phyloP scores from a whole-genome alignment of 495 filamentous ascomycete species.

The Letharia columbiana region DNA sequence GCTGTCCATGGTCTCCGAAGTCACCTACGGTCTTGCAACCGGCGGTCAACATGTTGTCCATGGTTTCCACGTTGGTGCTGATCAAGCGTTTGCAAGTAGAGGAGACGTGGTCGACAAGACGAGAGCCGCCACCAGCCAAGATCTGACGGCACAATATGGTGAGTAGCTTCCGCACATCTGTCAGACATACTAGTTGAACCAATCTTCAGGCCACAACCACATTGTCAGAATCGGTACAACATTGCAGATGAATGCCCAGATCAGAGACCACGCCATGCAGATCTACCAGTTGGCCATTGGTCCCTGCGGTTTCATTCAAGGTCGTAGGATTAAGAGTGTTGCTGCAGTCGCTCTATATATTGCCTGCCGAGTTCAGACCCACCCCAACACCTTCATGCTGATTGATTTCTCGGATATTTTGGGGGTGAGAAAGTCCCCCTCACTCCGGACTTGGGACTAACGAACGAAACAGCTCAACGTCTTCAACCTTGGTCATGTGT shows the following conservation, averaged over 20 bases:
- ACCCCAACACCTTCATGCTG: conserved; percentile 60
- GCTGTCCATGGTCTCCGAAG: conserved; percentile 80
- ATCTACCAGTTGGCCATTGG: conserved; percentile 71
- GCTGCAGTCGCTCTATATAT: conserved; percentile 81
- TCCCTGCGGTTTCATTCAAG: conserved; percentile 62
- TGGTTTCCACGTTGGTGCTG: conserved; percentile 75
- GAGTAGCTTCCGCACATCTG: not conserved
- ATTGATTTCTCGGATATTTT: conserved; percentile 91
- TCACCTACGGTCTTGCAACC: conserved; percentile 77
- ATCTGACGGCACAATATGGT: conserved; percentile 62
- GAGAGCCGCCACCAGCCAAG: conserved; percentile 51
- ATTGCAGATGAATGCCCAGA: conserved; percentile 48
- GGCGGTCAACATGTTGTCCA: conserved; percentile 85
- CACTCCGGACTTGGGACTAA: conserved; percentile 20
- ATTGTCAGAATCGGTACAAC: conserved; percentile 27
- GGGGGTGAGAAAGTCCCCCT: conserved; percentile 32
- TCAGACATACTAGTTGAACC: conserved; percentile 9
- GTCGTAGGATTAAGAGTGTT: conserved; percentile 75
- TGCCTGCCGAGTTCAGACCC: conserved; percentile 59
- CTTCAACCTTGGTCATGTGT: conserved; percentile 78
- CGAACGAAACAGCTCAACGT: conserved; percentile 61
- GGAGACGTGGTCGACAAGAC: conserved; percentile 46
- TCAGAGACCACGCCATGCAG: conserved; percentile 54
- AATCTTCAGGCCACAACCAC: conserved; percentile 10
- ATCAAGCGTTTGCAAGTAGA: conserved; percentile 60